phyloP scores from a whole-genome alignment of 2,329 filamentous ascomycete genomes.

The Pseudogymnoascus sp. region DNA sequence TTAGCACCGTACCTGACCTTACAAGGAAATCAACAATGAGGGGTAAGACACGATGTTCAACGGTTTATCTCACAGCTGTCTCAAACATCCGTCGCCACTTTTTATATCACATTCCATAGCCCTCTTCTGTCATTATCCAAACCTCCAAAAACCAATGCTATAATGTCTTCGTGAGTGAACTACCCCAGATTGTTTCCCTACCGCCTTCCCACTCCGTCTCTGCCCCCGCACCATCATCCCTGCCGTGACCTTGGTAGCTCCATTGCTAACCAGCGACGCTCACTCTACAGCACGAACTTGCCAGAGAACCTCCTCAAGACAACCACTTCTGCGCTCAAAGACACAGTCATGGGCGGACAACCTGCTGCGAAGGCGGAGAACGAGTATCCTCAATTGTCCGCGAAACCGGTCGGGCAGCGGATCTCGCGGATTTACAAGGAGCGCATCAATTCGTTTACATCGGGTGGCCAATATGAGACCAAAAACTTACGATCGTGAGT shows the following conservation, averaged over 20 bases:
- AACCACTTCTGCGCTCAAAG: neutral
- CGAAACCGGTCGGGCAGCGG: slow-evolving; percentile 58
- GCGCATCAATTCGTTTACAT: slow-evolving; percentile 74
- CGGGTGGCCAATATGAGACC: slow-evolving; percentile 66
- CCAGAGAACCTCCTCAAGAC: neutral
- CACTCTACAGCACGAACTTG: neutral
- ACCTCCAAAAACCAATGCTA: neutral
- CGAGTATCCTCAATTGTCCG: slow-evolving; percentile 26
- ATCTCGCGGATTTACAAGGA: slow-evolving; percentile 81
- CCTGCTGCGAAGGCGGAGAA: slow-evolving; percentile 22
- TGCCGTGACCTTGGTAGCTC: neutral
- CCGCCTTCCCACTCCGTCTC: neutral
- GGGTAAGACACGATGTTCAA: neutral
- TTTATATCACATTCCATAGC: neutral
- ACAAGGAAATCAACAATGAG: neutral
- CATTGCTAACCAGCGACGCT: neutral
- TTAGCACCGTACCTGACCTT: neutral
- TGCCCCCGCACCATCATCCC: neutral
- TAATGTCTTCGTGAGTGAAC: neutral
- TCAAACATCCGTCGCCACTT: neutral
- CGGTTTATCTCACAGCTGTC: neutral
- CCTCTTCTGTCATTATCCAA: neutral
- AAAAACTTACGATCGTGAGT: slow-evolving; percentile 65
- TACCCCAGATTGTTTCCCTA: neutral
- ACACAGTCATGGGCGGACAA: slow-evolving; percentile 28